Evolutionary conservation across 2,329 filamentous ascomycete genomes (phyloP), one percentile per base, ranked within the genome.

Genomic region (Cladophialophora yegresii): DNA sequence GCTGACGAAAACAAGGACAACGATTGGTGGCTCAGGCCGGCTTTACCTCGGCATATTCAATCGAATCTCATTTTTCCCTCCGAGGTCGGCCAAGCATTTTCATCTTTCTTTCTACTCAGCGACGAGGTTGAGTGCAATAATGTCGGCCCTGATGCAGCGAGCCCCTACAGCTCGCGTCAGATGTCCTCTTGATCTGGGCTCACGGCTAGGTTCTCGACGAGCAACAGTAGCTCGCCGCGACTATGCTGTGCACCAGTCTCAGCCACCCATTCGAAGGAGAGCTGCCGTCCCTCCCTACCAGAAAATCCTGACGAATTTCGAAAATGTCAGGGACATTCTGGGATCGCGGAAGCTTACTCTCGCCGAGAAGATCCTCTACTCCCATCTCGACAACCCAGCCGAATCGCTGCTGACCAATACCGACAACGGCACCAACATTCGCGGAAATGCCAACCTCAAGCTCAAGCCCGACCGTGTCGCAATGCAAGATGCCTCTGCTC

Each of bases 401-500:
- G 92, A 96, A 77, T 93, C 92, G 43, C 85, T 99, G 59, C 83
- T 96, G 66, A 87, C 85, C 59, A 87, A 87, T 74, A 97, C 93
- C 56, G 85, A 91, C 77, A 91, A 93, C 84, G 93, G 93, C 71
- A 85, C 85, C 58, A 85, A 89, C 73, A 89, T 99, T 67, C 87
- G 95, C 49, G 93, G 93, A 71, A 87, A 87, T 74, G 93, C 92
- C 57, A 98, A 96, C 76, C 84, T 99, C 79, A 96, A 96, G 82
- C 89, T 99, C 77, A 96, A 96, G 79, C 95, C 95, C 23, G 95
- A 99, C 77, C 87, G 95, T 59, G 95, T 98, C 71, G 96, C 96
- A 69, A 99, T 99, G 95, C 95, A 99, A 80, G 95, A 99, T 82
- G 95, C 95, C 13, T 96, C 92, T 32, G 95, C 95, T 5, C 95